A percentile compares a stretch with the other conserved stretches of the same genome.
phyloP scores from a whole-genome alignment of 1,284 basidiomycete genomes.

The Vanrija sp. region DNA sequence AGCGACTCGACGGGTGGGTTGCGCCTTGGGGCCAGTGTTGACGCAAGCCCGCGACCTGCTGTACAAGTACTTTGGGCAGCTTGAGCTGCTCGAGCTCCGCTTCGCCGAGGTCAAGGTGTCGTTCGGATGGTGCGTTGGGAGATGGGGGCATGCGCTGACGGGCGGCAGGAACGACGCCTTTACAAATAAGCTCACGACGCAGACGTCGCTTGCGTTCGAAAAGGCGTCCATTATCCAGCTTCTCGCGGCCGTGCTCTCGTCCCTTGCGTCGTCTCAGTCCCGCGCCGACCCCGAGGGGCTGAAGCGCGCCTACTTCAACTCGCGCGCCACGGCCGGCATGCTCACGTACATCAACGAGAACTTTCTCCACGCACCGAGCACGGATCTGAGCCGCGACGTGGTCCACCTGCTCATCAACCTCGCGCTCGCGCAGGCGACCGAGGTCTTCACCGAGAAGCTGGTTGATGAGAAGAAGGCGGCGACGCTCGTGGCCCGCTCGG shows the following conservation, averaged over 20 bases:
- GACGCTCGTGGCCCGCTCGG: constrained; percentile 78
- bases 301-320: constrained; percentile 90
- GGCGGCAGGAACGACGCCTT: constrained; percentile 78
- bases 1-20: constrained; percentile 80
- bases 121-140: constrained; percentile 67
- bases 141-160: neutral
- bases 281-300: constrained; percentile 72
- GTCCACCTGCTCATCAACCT: constrained; percentile 84
- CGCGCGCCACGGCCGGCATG: constrained; percentile 92
- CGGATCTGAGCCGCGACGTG: constrained; percentile 89
- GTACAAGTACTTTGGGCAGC: constrained; percentile 99
- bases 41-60: constrained; percentile 78
- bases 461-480: constrained; percentile 81
- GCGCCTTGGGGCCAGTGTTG: neutral
- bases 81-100: constrained; percentile 92
- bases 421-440: constrained; percentile 88
- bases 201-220: constrained; percentile 95
- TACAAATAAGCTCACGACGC: constrained; percentile 84
- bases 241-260: constrained; percentile 87
- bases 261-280: constrained; percentile 76
- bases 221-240: constrained; percentile 98
- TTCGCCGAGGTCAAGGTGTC: constrained; percentile 95
- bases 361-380: constrained; percentile 97
- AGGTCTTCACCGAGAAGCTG: constrained; percentile 95
- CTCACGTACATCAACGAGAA: constrained; percentile 99